Percentiles rank a stretch among this genome's conserved stretches.
These are phyloP conservation scores for Ceratopteris richardii DNA, from an alignment of 75 land plant species.

Conservation along the genomic window DNA sequence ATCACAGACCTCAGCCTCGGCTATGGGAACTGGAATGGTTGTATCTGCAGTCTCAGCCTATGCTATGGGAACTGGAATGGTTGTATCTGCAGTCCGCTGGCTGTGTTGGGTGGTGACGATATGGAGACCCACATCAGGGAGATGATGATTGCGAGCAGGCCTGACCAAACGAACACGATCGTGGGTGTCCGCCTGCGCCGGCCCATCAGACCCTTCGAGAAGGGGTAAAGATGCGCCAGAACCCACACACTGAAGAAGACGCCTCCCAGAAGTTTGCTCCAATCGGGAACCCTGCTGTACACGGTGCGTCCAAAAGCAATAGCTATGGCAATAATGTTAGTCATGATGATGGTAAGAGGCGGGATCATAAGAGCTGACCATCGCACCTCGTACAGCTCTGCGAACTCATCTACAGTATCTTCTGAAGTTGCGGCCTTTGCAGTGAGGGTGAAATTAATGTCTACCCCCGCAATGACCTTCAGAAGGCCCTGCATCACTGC, in stretches of 20 bases:
- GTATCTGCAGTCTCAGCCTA: constrained; percentile 21
- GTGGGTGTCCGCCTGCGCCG: constrained; percentile 72
- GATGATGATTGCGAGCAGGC: constrained; percentile 63
- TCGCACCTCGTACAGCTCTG: constrained; percentile 68
- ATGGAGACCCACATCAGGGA: constrained; percentile 76
- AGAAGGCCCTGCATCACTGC: constrained; percentile 89
- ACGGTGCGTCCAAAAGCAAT: constrained; percentile 61
- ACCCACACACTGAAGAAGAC: constrained; percentile 98
- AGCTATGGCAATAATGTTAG: constrained; percentile 73
- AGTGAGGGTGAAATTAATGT: constrained; percentile 92
- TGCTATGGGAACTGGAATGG: constrained; percentile 56
- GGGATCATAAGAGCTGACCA: constrained; percentile 83
- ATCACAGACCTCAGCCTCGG: too few relatives aligned
- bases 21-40: constrained; percentile 55
- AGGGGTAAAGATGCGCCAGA: constrained; percentile 80
- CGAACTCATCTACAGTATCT: constrained; percentile 68
- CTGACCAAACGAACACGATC: constrained; percentile 87
- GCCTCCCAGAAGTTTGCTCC: constrained; percentile 91
- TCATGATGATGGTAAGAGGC: constrained; percentile 87
- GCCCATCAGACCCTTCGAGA: constrained; percentile 93
- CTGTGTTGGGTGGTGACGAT: constrained; percentile 33
- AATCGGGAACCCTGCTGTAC: constrained; percentile 64
- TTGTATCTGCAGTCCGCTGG: constrained; percentile 19
- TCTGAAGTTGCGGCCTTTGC: constrained; percentile 59
- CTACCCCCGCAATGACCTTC: constrained; percentile 88